Evolutionary conservation across 148 eudicot genomes (phyloP), one percentile per base, ranked within the genome.

Genomic region (Linanthus parryae): DNA sequence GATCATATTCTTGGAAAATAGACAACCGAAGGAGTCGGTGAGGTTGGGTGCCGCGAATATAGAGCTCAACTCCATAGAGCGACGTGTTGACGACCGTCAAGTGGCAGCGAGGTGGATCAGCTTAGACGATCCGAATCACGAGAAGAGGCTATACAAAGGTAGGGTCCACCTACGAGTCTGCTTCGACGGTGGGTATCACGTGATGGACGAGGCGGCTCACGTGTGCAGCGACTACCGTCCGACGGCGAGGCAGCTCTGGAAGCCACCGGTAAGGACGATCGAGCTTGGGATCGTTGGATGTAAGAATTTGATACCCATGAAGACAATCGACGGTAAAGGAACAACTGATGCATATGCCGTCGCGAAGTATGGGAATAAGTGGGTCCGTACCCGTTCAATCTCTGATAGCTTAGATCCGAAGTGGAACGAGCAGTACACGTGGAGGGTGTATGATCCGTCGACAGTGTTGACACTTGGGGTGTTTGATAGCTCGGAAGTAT

Each of bases 381-480:
- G 97, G 97, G 73, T 83, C 2, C 84, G 95, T 0, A 91, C 97
- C 0, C 83, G 94, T 4, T 81, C 87, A 0, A 71, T 91, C 4
- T 76, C 89, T 0, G 84, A 86, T 42, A 61, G 72, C 37, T 52
- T 83, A 53, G 94, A 91, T 21, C 97, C 97, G 0, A 86, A 71
- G 28, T 91, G 97, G 97, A 91, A 91, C n/a, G 97, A 91, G 74
- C 97, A 91, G 55, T 91, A 91, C 68, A 83, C 95, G 12, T 91
- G 95, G 95, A 70, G 74, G 56, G 97, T 86, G 0, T 83, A 86
- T 28, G 97, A 91, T 48, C 95, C 94, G 0, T 91, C 89, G 37
- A 86, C 97, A 0, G 89, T 86, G 45, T 44, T 91, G 55, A 91
- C 80, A 14, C 45, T 91, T 4, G 95, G 95, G 13, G 82, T 91